phyloP scores from a whole-genome alignment of 2,329 filamentous ascomycete species.

The Harringtonia aguacate region DNA sequence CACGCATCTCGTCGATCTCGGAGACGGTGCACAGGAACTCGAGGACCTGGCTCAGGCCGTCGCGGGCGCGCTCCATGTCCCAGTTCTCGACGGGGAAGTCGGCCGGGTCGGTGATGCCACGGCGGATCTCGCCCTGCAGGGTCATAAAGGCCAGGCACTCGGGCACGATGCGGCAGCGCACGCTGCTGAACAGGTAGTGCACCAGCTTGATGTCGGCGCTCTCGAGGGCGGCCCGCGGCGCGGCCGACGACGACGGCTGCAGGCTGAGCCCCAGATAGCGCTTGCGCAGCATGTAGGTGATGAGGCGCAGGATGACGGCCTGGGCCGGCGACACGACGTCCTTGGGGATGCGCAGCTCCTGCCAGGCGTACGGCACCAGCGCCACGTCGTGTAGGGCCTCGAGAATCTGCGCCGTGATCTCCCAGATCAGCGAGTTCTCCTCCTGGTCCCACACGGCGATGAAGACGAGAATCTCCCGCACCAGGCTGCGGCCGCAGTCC shows the following conservation, averaged over 20 bases:
- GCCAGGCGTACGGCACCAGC: slow-evolving; percentile 84
- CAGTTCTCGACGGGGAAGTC: slow-evolving; percentile 92
- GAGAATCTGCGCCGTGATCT: slow-evolving; percentile 92
- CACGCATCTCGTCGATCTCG: slow-evolving; percentile 73
- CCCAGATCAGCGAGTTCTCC: slow-evolving; percentile 89
- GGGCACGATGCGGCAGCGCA: slow-evolving; percentile 84
- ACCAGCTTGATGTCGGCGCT: slow-evolving; percentile 51
- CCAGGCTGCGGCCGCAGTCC: slow-evolving; percentile 79
- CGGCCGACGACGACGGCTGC: not conserved
- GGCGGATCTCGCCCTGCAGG: slow-evolving; percentile 80
- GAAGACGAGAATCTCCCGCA: slow-evolving; percentile 87
- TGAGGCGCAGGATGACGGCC: slow-evolving; percentile 80
- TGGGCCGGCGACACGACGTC: slow-evolving; percentile 95
- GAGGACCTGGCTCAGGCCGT: slow-evolving; percentile 86
- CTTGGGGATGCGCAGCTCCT: slow-evolving; percentile 82
- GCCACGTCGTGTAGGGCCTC: slow-evolving; percentile 85
- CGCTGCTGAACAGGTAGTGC: slow-evolving; percentile 87
- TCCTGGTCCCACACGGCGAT: slow-evolving; percentile 95
- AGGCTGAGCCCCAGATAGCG: slow-evolving; percentile 23
- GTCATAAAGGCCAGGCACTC: slow-evolving; percentile 93
- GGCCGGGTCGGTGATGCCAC: slow-evolving; percentile 61
- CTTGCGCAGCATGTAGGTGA: slow-evolving; percentile 75
- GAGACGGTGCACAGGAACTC: slow-evolving; percentile 88
- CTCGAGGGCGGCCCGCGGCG: slow-evolving; percentile 2
- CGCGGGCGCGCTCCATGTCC: slow-evolving; percentile 96